phyloP scores from a whole-genome alignment of 2,329 filamentous ascomycete genomes.

The Chrysoporthe puriensis region DNA sequence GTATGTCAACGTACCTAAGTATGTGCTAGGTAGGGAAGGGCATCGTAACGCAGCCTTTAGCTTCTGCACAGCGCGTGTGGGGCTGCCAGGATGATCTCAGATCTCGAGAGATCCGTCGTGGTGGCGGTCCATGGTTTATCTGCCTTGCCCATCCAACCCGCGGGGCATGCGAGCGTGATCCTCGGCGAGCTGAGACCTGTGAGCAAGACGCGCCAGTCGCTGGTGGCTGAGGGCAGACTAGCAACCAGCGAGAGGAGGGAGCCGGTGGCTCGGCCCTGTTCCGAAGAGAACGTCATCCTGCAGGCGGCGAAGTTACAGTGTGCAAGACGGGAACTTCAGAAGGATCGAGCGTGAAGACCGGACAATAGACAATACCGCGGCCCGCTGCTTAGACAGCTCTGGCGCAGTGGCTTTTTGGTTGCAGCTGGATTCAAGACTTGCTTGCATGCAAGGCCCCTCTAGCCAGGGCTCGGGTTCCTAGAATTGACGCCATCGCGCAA shows the following conservation, averaged over 20 bases:
- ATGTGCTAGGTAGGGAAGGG: neutral
- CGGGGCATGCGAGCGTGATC: neutral
- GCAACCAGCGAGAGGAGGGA: neutral
- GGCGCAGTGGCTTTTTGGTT: neutral
- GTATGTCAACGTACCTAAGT: neutral
- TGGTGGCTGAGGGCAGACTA: constrained; percentile 3
- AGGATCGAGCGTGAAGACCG: neutral
- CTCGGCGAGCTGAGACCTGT: neutral
- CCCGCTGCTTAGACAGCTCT: neutral
- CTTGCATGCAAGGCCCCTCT: neutral
- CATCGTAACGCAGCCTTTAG: neutral
- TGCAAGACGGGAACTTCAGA: neutral
- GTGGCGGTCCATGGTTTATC: neutral
- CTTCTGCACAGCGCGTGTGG: neutral
- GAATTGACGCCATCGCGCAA: neutral
- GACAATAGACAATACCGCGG: neutral
- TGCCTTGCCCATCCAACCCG: neutral
- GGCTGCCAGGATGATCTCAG: neutral
- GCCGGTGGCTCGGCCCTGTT: neutral
- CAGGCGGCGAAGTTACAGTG: neutral
- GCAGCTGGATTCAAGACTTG: neutral
- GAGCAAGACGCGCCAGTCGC: neutral
- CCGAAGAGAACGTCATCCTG: neutral
- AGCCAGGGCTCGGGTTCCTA: neutral
- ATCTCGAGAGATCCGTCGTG: neutral